phyloP scores from a whole-genome alignment of 495 filamentous ascomycete species.

The Penicillium coprophilum region DNA sequence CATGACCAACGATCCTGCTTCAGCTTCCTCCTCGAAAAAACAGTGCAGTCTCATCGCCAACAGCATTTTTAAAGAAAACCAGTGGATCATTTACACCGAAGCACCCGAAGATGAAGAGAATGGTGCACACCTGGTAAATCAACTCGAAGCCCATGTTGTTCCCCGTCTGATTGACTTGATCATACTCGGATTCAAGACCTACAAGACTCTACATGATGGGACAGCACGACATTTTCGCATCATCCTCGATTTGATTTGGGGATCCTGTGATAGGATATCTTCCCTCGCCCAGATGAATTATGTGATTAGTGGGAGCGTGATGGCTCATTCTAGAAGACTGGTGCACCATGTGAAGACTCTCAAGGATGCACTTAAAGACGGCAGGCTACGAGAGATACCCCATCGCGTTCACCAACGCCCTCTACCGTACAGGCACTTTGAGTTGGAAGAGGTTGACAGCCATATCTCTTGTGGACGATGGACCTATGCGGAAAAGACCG shows the following conservation, averaged over 20 bases:
- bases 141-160: slow-evolving; percentile 27
- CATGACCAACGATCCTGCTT: background rate
- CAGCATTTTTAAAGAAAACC: slow-evolving; percentile 7
- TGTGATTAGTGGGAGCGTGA: background rate
- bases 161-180: slow-evolving; percentile 23
- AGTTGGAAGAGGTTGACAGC: background rate
- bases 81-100: slow-evolving; percentile 6
- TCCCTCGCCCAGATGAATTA: background rate
- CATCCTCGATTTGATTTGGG: slow-evolving; percentile 17
- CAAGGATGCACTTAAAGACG: slow-evolving; percentile 8
- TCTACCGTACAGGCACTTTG: slow-evolving; percentile 1
- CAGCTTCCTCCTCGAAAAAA: background rate
- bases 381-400: background rate
- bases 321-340: background rate
- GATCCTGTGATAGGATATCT: slow-evolving; percentile 15
- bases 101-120: background rate
- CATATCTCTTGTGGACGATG: slow-evolving; percentile 6
- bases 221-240: slow-evolving; percentile 10
- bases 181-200: slow-evolving; percentile 24
- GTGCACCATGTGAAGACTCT: background rate
- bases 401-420: background rate
- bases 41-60: slow-evolving; percentile 8
- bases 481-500: background rate
- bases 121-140: slow-evolving; percentile 15
- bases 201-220: slow-evolving; percentile 1